Evolutionary conservation across 176 grass and related monocot genomes (phyloP).

Genomic region (Juncus effusus): DNA sequence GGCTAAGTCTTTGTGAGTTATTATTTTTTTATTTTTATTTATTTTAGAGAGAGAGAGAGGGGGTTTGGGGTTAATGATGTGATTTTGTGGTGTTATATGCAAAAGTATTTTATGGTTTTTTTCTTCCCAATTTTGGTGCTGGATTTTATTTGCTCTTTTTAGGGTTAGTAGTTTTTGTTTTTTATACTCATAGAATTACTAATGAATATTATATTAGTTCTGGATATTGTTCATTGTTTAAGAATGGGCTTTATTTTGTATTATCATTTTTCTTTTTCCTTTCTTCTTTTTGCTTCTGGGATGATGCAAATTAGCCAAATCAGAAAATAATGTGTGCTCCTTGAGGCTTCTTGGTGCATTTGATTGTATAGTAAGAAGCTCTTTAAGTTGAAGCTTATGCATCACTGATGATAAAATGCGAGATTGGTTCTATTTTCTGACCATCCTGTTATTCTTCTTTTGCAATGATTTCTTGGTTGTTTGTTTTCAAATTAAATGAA

Average conservation of each 20-base stretch:
- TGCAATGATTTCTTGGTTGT: neutral
- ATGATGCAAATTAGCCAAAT: constrained; percentile 86
- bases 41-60: neutral
- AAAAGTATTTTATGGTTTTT: neutral
- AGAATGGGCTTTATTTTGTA: no score
- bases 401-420: constrained; percentile 20
- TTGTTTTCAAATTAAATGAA: neutral
- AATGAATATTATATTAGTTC: no score
- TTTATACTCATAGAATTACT: no score
- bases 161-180: no score
- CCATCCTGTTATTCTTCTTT: neutral
- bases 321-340: constrained; percentile 55
- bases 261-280: neutral
- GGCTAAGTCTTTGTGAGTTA: constrained; percentile 55
- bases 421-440: constrained; percentile 30
- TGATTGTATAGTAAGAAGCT: neutral
- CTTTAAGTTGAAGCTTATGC: constrained; percentile 1
- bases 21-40: neutral
- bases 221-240: no score
- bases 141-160: neutral
- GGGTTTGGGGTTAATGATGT: neutral
- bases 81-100: constrained; percentile 1
- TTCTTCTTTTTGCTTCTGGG: constrained; percentile 33
- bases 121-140: constrained; percentile 1
- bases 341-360: constrained; percentile 25